Conservation (phyloP, 78 protist genomes). For the Acrasis kona region DNA sequence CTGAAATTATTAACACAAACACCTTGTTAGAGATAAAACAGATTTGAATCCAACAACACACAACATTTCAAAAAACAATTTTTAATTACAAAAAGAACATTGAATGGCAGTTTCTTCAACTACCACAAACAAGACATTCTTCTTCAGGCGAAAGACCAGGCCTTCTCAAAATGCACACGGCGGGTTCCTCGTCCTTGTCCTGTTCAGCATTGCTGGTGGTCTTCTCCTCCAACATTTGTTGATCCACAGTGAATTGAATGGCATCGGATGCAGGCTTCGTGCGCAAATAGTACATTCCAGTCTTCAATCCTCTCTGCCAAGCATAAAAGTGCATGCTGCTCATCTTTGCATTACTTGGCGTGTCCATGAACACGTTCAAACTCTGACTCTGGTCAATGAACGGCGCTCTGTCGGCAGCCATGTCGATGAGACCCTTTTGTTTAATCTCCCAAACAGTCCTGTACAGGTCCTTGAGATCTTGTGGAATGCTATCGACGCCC, state of each 20-base stretch:
- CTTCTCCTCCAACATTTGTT: not conserved
- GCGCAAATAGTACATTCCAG: slow-evolving; percentile 98
- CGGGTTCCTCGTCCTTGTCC: too few species aligned
- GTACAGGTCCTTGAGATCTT: slow-evolving; percentile 72
- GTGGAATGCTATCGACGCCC: slow-evolving; percentile 75
- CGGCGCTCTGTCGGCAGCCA: slow-evolving; percentile 98
- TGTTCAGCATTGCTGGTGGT: not conserved
- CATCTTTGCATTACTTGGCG: slow-evolving; percentile 73
- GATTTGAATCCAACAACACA: too few species aligned
- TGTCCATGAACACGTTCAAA: slow-evolving; percentile 82
- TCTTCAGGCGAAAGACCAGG: too few species aligned
- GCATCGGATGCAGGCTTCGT: slow-evolving; percentile 91
- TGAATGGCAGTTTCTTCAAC: too few species aligned
- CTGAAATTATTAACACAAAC: too few species aligned
- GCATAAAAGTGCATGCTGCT: slow-evolving; percentile 97
- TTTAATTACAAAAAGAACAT: too few species aligned
- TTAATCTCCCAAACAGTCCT: slow-evolving; percentile 96
- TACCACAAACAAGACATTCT: too few species aligned
- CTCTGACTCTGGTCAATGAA: slow-evolving; percentile 89
- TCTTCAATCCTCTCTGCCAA: slow-evolving; percentile 95
- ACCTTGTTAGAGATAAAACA: too few species aligned
- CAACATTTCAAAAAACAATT: too few species aligned
- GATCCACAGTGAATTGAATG: slow-evolving; percentile 93
- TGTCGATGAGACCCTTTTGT: slow-evolving; percentile 81
- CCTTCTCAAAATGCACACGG: too few species aligned